These are phyloP conservation scores for Tubosaeta sp. DNA, from an alignment of 768 basidiomycete species.

Conservation along the genomic window DNA sequence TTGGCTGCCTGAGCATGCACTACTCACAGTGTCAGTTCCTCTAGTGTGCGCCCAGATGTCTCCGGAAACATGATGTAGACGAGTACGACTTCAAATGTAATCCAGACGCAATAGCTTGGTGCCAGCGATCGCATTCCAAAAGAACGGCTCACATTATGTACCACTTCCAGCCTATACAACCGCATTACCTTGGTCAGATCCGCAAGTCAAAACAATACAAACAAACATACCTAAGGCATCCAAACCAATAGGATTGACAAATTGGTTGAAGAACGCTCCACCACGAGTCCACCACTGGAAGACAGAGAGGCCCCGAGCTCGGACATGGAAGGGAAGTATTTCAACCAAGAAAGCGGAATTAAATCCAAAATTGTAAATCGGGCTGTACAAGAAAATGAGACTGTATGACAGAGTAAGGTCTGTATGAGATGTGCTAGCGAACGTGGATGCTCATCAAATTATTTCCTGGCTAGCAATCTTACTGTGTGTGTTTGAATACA, in stretches of 20 bases:
- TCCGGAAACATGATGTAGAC: conserved; percentile 20
- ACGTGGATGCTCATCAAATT: conserved; percentile 5
- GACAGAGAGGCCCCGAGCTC: conserved; percentile 55
- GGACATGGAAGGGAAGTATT: conserved; percentile 58
- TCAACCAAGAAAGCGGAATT: conserved; percentile 56
- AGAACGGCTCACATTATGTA: conserved; percentile 9
- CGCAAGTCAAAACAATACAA: background rate
- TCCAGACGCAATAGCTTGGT: conserved; percentile 16
- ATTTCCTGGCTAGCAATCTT: conserved; percentile 3
- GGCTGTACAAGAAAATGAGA: background rate
- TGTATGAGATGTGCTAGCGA: too few relatives aligned
- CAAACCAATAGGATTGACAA: conserved; percentile 6
- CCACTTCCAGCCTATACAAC: conserved; percentile 11
- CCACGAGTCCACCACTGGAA: conserved; percentile 57
- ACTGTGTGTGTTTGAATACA: conserved; percentile 8
- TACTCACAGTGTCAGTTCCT: conserved; percentile 16
- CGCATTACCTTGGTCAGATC: background rate
- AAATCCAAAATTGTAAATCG: too few relatives aligned
- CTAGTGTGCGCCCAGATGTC: conserved; percentile 16
- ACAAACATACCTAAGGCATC: background rate
- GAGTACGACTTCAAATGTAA: conserved; percentile 10
- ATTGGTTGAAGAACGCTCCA: background rate
- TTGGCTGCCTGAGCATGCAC: conserved; percentile 13
- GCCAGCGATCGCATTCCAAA: background rate
- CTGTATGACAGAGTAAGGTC: too few relatives aligned